Evolutionary conservation across 2,329 filamentous ascomycete genomes (phyloP).

Genomic region (Sarocladium oryzae): DNA sequence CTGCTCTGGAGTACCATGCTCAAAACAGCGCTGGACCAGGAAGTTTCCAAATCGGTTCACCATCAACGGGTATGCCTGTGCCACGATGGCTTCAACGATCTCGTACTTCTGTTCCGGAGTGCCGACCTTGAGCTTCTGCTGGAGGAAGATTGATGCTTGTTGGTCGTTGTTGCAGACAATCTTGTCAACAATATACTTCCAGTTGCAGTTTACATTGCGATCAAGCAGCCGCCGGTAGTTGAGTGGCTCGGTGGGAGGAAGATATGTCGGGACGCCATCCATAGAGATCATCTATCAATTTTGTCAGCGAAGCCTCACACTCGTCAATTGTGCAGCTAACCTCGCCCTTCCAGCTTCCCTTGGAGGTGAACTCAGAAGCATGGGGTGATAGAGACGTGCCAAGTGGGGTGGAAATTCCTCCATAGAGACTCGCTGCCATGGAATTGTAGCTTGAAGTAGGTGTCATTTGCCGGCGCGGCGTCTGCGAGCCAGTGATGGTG

Average conservation of each 20-base stretch:
- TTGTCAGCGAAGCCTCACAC: slow-evolving; percentile 9
- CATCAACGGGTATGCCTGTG: slow-evolving; percentile 93
- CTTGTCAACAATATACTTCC: slow-evolving; percentile 99
- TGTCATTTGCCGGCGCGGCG: slow-evolving; percentile 26
- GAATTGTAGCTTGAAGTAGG: slow-evolving; percentile 27
- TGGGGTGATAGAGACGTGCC: slow-evolving; percentile 66
- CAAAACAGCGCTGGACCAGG: slow-evolving; percentile 95
- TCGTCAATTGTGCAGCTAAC: slow-evolving; percentile 25
- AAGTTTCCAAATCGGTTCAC: slow-evolving; percentile 99
- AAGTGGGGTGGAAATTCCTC: slow-evolving; percentile 47
- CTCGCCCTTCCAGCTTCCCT: slow-evolving; percentile 49
- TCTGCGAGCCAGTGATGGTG: slow-evolving; percentile 24
- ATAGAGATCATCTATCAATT: slow-evolving; percentile 36
- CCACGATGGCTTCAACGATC: slow-evolving; percentile 93
- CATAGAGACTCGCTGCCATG: slow-evolving; percentile 37
- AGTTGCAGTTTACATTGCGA: slow-evolving; percentile 94
- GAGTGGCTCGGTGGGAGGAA: slow-evolving; percentile 82
- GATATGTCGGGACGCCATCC: slow-evolving; percentile 63
- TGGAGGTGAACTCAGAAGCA: slow-evolving; percentile 65
- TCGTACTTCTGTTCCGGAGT: slow-evolving; percentile 94
- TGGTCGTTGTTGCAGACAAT: slow-evolving; percentile 99
- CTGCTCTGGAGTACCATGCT: slow-evolving; percentile 92
- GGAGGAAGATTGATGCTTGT: slow-evolving; percentile 96
- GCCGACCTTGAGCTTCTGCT: slow-evolving; percentile 97
- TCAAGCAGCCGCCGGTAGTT: slow-evolving; percentile 95